Evolutionary conservation across 768 basidiomycete species (phyloP).

Genomic region (Ephemerocybe angulata): DNA sequence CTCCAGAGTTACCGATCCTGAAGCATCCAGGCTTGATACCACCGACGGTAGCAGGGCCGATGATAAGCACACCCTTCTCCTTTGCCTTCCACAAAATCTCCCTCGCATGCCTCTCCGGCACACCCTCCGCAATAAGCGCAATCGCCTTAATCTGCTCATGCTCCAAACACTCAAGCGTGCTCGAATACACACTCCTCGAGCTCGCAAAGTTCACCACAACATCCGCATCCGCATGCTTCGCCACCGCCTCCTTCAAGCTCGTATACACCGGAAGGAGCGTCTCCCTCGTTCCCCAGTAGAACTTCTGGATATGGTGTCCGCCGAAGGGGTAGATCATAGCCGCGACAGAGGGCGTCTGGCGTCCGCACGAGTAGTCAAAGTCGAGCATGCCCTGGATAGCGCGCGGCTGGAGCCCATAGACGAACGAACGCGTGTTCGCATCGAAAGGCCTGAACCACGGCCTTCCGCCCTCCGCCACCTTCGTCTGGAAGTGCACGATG

Average conservation of each 20-base stretch:
- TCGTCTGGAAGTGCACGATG: constrained; percentile 82
- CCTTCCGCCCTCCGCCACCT: constrained; percentile 40
- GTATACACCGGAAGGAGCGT: constrained; percentile 98
- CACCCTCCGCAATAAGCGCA: constrained; percentile 97
- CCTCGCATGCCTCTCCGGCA: constrained; percentile 94
- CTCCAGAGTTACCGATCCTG: constrained; percentile 99
- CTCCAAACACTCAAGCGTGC: constrained; percentile 88
- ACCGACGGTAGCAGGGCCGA: constrained; percentile 96
- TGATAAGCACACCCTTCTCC: constrained; percentile 83
- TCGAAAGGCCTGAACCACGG: constrained; percentile 93
- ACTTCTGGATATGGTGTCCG: constrained; percentile 99
- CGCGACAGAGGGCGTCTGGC: constrained; percentile 85
- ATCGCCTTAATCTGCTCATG: constrained; percentile 54
- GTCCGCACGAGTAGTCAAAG: constrained; percentile 98
- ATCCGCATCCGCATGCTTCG: constrained; percentile 95
- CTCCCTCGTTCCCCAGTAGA: constrained; percentile 99
- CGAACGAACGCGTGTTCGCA: constrained; percentile 89
- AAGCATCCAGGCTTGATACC: constrained; percentile 99
- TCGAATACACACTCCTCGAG: constrained; percentile 89
- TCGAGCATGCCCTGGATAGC: constrained; percentile 97
- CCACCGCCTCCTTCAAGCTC: constrained; percentile 80
- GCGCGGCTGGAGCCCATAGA: constrained; percentile 97
- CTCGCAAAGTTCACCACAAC: constrained; percentile 98
- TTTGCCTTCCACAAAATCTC: constrained; percentile 90
- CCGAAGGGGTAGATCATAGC: constrained; percentile 99